These are phyloP conservation scores for Hypoxylon lienhwacheense DNA, from an alignment of 495 filamentous ascomycete species.

Conservation along the genomic window DNA sequence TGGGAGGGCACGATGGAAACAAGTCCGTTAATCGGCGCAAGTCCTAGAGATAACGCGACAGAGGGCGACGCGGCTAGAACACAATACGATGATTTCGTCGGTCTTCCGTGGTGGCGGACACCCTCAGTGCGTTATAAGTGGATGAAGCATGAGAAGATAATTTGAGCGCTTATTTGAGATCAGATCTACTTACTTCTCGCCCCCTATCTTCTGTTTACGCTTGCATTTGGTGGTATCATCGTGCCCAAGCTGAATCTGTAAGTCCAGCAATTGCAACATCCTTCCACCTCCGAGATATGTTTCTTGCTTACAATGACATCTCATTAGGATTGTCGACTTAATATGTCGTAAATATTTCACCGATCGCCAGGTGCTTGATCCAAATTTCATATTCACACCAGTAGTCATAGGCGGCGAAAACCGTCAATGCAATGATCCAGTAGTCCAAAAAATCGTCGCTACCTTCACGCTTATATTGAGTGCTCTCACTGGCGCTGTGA, in stretches of 20 bases:
- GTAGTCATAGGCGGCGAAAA: constrained; percentile 68
- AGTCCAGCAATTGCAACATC: constrained; percentile 7
- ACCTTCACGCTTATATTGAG: constrained; percentile 74
- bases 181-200: constrained; percentile 85
- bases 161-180: constrained; percentile 16
- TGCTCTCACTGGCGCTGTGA: constrained; percentile 69
- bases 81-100: constrained; percentile 61
- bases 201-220: constrained; percentile 72
- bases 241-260: constrained; percentile 78
- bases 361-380: constrained; percentile 59
- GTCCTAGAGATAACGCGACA: constrained; percentile 11
- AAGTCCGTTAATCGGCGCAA: constrained; percentile 43
- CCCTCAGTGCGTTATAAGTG: constrained; percentile 60
- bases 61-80: constrained; percentile 7
- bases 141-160: not conserved
- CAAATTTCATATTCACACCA: constrained; percentile 62
- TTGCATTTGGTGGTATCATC: constrained; percentile 80
- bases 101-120: constrained; percentile 67
- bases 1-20: constrained; percentile 43
- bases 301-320: constrained; percentile 18
- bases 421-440: constrained; percentile 68
- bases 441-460: constrained; percentile 74
- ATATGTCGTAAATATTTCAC: constrained; percentile 79
- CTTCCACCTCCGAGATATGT: not conserved
- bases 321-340: constrained; percentile 64